Base-by-base conservation (phyloP, 2,329 filamentous ascomycete species). In the Colletotrichum trifolii region DNA sequence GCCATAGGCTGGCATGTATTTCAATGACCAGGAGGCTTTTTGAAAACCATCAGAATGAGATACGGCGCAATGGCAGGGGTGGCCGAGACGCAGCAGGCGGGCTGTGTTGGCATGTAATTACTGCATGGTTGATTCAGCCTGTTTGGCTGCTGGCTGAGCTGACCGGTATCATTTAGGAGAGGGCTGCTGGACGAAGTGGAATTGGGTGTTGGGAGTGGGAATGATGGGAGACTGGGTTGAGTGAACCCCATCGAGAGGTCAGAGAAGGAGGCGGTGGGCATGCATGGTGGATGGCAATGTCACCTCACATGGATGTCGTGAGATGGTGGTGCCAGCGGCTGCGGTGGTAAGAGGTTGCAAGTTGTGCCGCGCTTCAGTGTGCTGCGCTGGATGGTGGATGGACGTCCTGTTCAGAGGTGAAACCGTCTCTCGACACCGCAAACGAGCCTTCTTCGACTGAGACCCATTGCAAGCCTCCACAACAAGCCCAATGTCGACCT, bases 321-420 rank as follows among this genome's bases (percentile, higher is more conserved):
- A 60, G 64, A 66, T 64, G 53, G 64, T 54, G 64, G 60, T 66
- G 60, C 54, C 60, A 64, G 46, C 35, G 48, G 48, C 42, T 63
- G 52, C 38, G 13, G 48, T 66, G 42, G 15, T 42, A 25, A 25
- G 25, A 5, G 3, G 25, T 25, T 4, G 25, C 25, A 25, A 25
- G 25, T 25, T 25, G 25, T 25, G 25, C 25, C 25, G 25, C 25
- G 25, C 25, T 25, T 25, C 25, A 25, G 25, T 25, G 25, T 25
- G 25, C 48, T 59, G 54, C 40, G 40, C 33, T 61, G 45, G 40
- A 13, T 15, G 25, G 9, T 42, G 38, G 17, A 38, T 42, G 17
- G 47, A 47, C 36, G 48, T 25, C 42, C 25, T 38, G 8, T 54
- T 47, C 34, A 46, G 54, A 53, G 48, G 33, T 48, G 48, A 54